Percentiles rank a stretch among this genome's conserved stretches.
phyloP scores from a whole-genome alignment of 495 filamentous ascomycete species.

The Penicillium cosmopolitanum region DNA sequence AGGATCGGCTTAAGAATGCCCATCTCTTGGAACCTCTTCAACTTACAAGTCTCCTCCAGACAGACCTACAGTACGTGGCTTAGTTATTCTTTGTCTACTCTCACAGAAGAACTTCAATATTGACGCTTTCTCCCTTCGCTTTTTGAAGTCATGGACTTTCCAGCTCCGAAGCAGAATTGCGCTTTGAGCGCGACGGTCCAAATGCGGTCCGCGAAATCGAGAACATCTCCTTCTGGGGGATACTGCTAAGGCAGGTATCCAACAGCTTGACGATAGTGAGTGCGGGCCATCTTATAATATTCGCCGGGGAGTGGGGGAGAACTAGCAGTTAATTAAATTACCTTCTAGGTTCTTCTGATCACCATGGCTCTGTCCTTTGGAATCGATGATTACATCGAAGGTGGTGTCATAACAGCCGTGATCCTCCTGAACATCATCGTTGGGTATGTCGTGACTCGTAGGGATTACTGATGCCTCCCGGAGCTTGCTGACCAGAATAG shows the following conservation, averaged over 20 bases:
- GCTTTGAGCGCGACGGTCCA: conserved; percentile 58
- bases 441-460: conserved; percentile 45
- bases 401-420: conserved; percentile 78
- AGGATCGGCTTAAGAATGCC: conserved; percentile 20
- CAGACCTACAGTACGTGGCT: conserved; percentile 33
- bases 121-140: not conserved
- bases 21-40: conserved; percentile 35
- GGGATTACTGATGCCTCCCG: not conserved
- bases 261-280: conserved; percentile 66
- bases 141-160: conserved; percentile 56
- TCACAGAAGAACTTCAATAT: not conserved
- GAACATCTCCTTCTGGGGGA: conserved; percentile 58
- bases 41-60: conserved; percentile 32
- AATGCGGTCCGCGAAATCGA: conserved; percentile 63
- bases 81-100: not conserved
- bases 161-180: conserved; percentile 52
- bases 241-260: conserved; percentile 63
- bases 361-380: conserved; percentile 85
- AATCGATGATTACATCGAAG: conserved; percentile 80
- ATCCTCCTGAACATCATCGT: conserved; percentile 79
- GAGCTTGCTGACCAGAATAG: conserved; percentile 12
- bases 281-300: not conserved
- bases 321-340: conserved; percentile 9
- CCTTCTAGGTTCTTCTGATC: conserved; percentile 70
- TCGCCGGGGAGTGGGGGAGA: not conserved